Percentiles rank a stretch among this genome's conserved stretches.
phyloP scores from a whole-genome alignment of 176 grass and related monocot genomes.

The Zea luxurians region DNA sequence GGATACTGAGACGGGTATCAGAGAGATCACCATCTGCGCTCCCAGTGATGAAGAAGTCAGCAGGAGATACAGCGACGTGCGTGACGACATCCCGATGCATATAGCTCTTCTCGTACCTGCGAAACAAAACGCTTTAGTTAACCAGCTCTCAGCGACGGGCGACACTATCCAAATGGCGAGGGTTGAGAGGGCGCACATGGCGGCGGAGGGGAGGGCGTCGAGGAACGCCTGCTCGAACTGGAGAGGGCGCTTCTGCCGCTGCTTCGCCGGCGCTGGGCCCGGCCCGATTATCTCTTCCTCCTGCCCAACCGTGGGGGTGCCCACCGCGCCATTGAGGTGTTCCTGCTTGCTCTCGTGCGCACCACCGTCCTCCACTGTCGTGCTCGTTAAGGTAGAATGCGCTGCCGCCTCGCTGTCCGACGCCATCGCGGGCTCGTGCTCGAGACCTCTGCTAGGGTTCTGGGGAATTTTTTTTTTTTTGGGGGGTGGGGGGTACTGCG shows the following conservation, averaged over 20 bases:
- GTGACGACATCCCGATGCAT: constrained; percentile 98
- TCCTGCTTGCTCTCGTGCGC: constrained; percentile 42
- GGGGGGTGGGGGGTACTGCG: neutral
- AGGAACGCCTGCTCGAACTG: constrained; percentile 98
- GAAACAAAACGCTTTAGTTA: neutral
- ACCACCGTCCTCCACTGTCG: constrained; percentile 25
- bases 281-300: constrained; percentile 62
- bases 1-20: neutral
- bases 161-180: constrained; percentile 2
- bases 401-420: constrained; percentile 32
- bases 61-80: constrained; percentile 72
- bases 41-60: constrained; percentile 94
- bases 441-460: constrained; percentile 47
- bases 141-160: neutral
- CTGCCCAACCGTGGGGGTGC: neutral
- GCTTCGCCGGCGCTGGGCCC: constrained; percentile 51
- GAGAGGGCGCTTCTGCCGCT: constrained; percentile 78
- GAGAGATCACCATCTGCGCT: constrained; percentile 73
- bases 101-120: constrained; percentile 99
- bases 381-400: constrained; percentile 34
- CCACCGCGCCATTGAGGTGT: constrained; percentile 33
- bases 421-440: constrained; percentile 34
- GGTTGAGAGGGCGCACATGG: constrained; percentile 50
- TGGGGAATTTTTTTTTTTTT: constrained; percentile 22
- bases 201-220: constrained; percentile 78